Evolutionary conservation across 768 basidiomycete genomes (phyloP).

Genomic region (Phlebiopsis gigantea): DNA sequence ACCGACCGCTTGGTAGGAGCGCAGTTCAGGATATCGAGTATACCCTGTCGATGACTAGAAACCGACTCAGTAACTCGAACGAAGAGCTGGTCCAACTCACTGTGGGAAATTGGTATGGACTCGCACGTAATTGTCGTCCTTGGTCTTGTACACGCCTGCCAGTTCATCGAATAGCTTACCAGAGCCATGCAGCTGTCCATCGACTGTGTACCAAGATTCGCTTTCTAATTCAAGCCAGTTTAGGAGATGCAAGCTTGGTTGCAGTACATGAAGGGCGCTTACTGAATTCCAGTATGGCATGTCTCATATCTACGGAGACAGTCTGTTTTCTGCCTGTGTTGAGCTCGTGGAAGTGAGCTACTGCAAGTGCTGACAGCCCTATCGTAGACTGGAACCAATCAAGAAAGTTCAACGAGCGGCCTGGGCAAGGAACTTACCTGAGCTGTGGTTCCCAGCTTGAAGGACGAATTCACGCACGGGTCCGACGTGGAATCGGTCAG

Average conservation of each 20-base stretch:
- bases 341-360: constrained; percentile 44
- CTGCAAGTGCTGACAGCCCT: constrained; percentile 47
- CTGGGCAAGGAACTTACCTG: constrained; percentile 35
- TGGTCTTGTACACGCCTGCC: constrained; percentile 51
- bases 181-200: constrained; percentile 29
- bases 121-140: constrained; percentile 44
- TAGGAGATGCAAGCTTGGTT: neutral
- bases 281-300: constrained; percentile 54
- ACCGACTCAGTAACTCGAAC: neutral
- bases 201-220: constrained; percentile 44
- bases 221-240: constrained; percentile 32
- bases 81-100: constrained; percentile 26
- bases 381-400: constrained; percentile 33
- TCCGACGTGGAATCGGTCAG: constrained; percentile 35
- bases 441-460: constrained; percentile 46
- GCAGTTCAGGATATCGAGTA: constrained; percentile 40
- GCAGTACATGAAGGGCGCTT: constrained; percentile 22
- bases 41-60: constrained; percentile 44
- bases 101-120: constrained; percentile 66
- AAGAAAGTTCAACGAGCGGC: neutral
- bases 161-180: constrained; percentile 40
- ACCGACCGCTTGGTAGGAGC: constrained; percentile 33
- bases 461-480: constrained; percentile 45
- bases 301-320: constrained; percentile 48
- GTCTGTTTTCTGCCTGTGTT: constrained; percentile 41